A percentile compares a stretch with the other conserved stretches of the same genome.
Evolutionary conservation across 148 eudicot genomes (phyloP).

Genomic region (Vaccinium myrtillus): DNA sequence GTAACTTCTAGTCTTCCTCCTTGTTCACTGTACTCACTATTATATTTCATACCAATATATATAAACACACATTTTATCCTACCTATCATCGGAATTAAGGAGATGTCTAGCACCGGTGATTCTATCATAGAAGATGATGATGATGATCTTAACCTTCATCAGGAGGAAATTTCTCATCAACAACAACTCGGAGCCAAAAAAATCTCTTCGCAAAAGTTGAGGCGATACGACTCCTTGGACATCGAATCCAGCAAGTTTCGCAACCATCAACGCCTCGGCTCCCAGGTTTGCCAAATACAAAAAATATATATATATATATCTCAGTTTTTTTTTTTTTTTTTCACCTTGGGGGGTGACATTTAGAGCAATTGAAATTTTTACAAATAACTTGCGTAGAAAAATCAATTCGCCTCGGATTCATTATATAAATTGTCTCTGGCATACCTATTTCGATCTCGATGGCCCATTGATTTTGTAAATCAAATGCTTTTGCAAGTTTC

Average conservation of each 20-base stretch:
- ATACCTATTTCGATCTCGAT: background rate
- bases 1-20: background rate
- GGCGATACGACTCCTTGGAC: conserved; percentile 21
- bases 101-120: background rate
- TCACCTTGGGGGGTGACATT: no score
- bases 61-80: background rate
- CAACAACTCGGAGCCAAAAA: background rate
- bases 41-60: background rate
- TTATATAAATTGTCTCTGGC: no score
- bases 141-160: background rate
- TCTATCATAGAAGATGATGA: background rate
- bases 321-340: background rate
- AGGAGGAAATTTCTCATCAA: background rate
- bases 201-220: conserved; percentile 7
- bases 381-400: no score
- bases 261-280: background rate
- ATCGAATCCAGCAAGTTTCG: conserved; percentile 13
- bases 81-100: background rate
- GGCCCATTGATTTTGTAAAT: background rate
- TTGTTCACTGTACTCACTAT: background rate
- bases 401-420: no score
- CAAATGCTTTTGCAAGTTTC: background rate
- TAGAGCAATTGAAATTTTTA: no score
- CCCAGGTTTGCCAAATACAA: background rate
- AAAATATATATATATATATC: no score